A percentile compares a stretch with the other conserved stretches of the same genome.
Conservation (phyloP, 2,329 filamentous ascomycete species). For the Neonectria hederae region DNA sequence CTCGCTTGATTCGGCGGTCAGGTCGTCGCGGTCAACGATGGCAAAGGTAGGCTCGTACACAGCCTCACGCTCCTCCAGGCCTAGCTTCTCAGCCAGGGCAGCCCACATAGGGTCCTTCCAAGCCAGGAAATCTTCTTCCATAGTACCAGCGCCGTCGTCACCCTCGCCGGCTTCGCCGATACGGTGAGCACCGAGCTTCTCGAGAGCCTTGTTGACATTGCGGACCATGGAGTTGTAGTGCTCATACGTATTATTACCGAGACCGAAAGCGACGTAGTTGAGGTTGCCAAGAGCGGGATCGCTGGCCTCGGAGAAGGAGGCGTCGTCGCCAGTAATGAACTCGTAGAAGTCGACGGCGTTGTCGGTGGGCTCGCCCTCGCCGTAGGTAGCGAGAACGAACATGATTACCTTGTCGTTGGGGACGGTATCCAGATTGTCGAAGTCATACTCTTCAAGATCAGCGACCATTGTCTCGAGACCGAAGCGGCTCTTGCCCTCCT, state of each 20-base stretch:
- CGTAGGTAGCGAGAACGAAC: conserved; percentile 97
- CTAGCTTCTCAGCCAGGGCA: conserved; percentile 83
- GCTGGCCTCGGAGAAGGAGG: conserved; percentile 78
- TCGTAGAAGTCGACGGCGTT: conserved; percentile 99
- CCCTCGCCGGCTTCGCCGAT: conserved; percentile 93
- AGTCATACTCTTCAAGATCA: conserved; percentile 97
- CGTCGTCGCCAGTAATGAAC: conserved; percentile 85
- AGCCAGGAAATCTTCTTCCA: conserved; percentile 98
- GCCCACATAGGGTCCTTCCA: conserved; percentile 99
- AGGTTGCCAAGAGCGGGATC: conserved; percentile 82
- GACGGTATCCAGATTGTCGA: conserved; percentile 88
- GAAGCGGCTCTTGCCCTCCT: conserved; percentile 96
- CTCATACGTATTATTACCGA: conserved; percentile 99
- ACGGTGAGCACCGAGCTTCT: conserved; percentile 82
- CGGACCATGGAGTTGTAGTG: conserved; percentile 99
- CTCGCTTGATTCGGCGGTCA: conserved; percentile 77
- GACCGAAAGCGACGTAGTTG: conserved; percentile 93
- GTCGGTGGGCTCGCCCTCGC: conserved; percentile 97
- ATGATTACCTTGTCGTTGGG: conserved; percentile 91
- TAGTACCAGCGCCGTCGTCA: conserved; percentile 96
- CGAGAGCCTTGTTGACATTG: conserved; percentile 82
- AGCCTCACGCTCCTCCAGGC: conserved; percentile 92
- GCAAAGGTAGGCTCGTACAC: conserved; percentile 94
- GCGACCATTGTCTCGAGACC: conserved; percentile 98
- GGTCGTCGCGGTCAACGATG: conserved; percentile 77